Evolutionary conservation across 176 grass and related monocot genomes (phyloP).

Genomic region (Musa itinerans): DNA sequence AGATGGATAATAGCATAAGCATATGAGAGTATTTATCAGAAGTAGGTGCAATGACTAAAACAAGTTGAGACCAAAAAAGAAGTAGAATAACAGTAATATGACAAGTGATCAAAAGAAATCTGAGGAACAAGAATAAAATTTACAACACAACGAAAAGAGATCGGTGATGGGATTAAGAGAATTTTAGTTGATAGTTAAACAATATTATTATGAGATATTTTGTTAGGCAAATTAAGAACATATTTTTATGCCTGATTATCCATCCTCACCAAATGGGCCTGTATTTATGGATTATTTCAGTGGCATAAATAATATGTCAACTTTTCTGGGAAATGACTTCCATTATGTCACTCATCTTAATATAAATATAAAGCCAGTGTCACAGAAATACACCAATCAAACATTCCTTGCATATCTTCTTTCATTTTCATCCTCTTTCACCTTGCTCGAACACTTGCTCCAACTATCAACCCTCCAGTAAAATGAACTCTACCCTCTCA

Average conservation of each 20-base stretch:
- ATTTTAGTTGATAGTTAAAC: background rate
- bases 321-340: background rate
- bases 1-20: no score
- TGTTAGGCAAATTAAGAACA: background rate
- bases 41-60: no score
- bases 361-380: background rate
- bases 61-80: no score
- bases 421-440: background rate
- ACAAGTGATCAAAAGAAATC: no score
- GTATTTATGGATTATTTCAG: background rate
- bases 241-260: background rate
- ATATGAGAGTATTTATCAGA: no score
- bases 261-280: background rate
- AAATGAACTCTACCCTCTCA: background rate
- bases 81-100: no score
- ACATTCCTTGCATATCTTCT: background rate
- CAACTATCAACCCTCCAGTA: background rate
- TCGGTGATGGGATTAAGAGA: no score
- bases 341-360: background rate
- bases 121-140: no score
- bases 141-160: no score
- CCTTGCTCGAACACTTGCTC: background rate
- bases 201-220: background rate
- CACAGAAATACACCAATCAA: background rate
- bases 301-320: background rate